Evolutionary conservation across 768 basidiomycete species (phyloP).

Genomic region (Leccinum subgranulosum): DNA sequence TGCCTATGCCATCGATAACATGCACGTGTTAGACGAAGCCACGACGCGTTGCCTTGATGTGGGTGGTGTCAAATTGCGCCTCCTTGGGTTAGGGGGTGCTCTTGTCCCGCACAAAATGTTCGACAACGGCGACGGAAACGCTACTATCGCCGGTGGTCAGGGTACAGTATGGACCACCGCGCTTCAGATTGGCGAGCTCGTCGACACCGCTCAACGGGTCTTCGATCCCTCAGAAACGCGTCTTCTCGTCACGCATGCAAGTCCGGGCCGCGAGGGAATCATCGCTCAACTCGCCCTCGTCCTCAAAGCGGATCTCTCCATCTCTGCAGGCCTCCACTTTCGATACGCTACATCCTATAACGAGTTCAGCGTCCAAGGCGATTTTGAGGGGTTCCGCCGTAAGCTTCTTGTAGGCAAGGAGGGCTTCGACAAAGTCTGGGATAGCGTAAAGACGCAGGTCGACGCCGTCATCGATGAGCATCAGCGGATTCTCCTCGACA

Average conservation of each 20-base stretch:
- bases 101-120: slow-evolving; percentile 94
- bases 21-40: slow-evolving; percentile 91
- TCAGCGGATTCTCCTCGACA: slow-evolving; percentile 84
- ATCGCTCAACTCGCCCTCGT: slow-evolving; percentile 87
- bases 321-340: slow-evolving; percentile 96
- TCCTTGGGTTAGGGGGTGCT: slow-evolving; percentile 96
- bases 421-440: slow-evolving; percentile 90
- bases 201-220: slow-evolving; percentile 94
- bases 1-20: slow-evolving; percentile 81
- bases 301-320: slow-evolving; percentile 90
- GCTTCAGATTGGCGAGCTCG: slow-evolving; percentile 95
- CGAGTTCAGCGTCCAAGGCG: slow-evolving; percentile 90
- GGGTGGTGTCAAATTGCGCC: slow-evolving; percentile 88
- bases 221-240: slow-evolving; percentile 93
- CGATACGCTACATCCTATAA: slow-evolving; percentile 96
- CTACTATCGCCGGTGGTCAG: slow-evolving; percentile 97
- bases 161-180: slow-evolving; percentile 99
- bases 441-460: slow-evolving; percentile 87
- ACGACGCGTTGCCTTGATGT: slow-evolving; percentile 90
- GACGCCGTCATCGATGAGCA: slow-evolving; percentile 89
- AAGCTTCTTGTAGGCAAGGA: slow-evolving; percentile 80
- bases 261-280: slow-evolving; percentile 90
- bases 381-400: slow-evolving; percentile 82
- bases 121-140: slow-evolving; percentile 88
- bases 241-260: slow-evolving; percentile 87